A percentile compares a stretch with the other conserved stretches of the same genome.
These are phyloP conservation scores for Sanghuangporus sanghuang DNA, from an alignment of 1,284 basidiomycete genomes.

Conservation along the genomic window DNA sequence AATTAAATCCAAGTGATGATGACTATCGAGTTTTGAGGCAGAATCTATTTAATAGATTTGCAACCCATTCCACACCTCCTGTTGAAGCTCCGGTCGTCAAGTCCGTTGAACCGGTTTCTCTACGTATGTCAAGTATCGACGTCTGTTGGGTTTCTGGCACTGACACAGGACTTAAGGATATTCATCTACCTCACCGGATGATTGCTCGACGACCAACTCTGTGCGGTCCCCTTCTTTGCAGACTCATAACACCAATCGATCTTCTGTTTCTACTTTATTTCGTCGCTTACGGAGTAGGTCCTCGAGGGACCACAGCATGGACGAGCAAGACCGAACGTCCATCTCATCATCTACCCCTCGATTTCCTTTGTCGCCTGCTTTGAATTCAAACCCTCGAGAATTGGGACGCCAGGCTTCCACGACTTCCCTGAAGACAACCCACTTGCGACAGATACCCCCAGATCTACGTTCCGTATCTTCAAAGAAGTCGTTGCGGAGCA, in stretches of 20 bases:
- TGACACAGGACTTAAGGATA: constrained; percentile 14
- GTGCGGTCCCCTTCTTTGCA: constrained; percentile 52
- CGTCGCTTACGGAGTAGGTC: constrained; percentile 46
- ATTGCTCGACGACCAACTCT: constrained; percentile 16
- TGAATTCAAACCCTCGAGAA: constrained; percentile 34
- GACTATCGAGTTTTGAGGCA: constrained; percentile 73
- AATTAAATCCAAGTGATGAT: constrained; percentile 50
- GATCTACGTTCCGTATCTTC: constrained; percentile 14
- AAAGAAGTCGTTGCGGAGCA: not conserved
- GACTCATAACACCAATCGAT: constrained; percentile 56
- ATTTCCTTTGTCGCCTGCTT: not conserved
- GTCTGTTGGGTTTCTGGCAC: constrained; percentile 8
- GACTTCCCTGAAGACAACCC: constrained; percentile 39
- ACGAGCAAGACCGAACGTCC: constrained; percentile 1
- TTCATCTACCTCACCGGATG: not conserved
- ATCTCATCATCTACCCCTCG: not conserved
- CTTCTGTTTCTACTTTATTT: constrained; percentile 55
- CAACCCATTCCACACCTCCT: constrained; percentile 50
- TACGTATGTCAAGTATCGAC: constrained; percentile 30
- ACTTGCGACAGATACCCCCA: not conserved
- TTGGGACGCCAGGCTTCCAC: constrained; percentile 27
- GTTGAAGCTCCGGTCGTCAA: constrained; percentile 58
- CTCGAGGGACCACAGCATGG: not conserved
- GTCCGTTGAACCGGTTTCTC: constrained; percentile 28
- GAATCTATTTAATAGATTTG: constrained; percentile 69